phyloP scores from a whole-genome alignment of 2,329 filamentous ascomycete genomes.

The Dryadomyces quercus-mongolicae region DNA sequence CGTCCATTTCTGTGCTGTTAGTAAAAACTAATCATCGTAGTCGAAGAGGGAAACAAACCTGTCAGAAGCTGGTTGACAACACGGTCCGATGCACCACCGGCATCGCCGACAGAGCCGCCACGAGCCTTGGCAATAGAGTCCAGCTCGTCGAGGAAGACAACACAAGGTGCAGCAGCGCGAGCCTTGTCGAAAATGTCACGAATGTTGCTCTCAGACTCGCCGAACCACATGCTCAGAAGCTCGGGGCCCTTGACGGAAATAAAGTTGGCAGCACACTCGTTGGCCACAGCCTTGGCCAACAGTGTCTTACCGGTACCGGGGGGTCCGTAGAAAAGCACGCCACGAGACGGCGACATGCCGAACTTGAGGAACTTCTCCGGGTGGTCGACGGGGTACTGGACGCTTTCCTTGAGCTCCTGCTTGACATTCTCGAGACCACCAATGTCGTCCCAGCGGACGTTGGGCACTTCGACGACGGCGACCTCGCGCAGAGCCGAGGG shows the following conservation, averaged over 20 bases:
- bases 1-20: constrained; percentile 69
- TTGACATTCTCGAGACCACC: constrained; percentile 97
- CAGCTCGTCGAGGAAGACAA: constrained; percentile 97
- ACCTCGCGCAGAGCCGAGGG: constrained; percentile 97
- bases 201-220: constrained; percentile 99
- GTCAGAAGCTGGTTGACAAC: constrained; percentile 99
- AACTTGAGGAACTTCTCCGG: constrained; percentile 99
- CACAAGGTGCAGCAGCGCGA: constrained; percentile 90
- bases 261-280: constrained; percentile 98
- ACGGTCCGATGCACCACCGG: constrained; percentile 95
- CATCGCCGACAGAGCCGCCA: constrained; percentile 91
- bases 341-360: constrained; percentile 90
- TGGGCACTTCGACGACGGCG: constrained; percentile 96
- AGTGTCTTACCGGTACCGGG: constrained; percentile 99
- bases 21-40: neutral
- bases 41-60: neutral
- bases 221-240: constrained; percentile 99
- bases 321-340: constrained; percentile 97
- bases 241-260: constrained; percentile 99
- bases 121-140: constrained; percentile 99
- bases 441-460: constrained; percentile 99
- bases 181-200: constrained; percentile 99
- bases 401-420: constrained; percentile 97
- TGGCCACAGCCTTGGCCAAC: constrained; percentile 97
- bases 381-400: constrained; percentile 98